These are phyloP conservation scores for Magnaporthiopsis rhizophila DNA, from an alignment of 2,329 filamentous ascomycete species.

Conservation along the genomic window DNA sequence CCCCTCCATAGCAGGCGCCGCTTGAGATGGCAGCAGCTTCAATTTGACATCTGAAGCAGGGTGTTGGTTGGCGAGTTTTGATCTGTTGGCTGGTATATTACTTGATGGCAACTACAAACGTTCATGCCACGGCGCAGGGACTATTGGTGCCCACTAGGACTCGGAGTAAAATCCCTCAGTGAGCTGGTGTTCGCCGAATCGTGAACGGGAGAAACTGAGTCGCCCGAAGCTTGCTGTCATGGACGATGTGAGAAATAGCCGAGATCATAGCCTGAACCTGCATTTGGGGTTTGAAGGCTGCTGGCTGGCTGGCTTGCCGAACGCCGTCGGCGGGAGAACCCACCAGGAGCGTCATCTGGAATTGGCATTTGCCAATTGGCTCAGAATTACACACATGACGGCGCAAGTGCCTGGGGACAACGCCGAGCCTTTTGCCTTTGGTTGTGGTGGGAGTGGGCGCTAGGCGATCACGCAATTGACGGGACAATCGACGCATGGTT, in stretches of 20 bases:
- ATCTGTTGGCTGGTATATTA: no score
- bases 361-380: not conserved
- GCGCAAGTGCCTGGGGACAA: not conserved
- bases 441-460: not conserved
- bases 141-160: not conserved
- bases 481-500: slow-evolving; percentile 3
- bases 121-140: not conserved
- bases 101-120: not conserved
- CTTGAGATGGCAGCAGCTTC: no score
- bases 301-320: not conserved
- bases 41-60: no score
- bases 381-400: not conserved
- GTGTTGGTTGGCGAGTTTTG: no score
- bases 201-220: not conserved
- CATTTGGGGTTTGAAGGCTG: not conserved
- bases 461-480: slow-evolving; percentile 5
- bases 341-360: not conserved
- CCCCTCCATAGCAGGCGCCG: no score
- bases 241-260: not conserved
- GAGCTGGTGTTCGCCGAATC: not conserved
- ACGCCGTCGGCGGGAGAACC: not conserved
- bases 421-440: not conserved
- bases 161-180: not conserved
- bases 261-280: not conserved
- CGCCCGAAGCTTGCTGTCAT: not conserved